Percentiles rank a stretch among this genome's conserved stretches.
Evolutionary conservation across 202 grass and related monocot genomes (phyloP).

Genomic region (Sporobolus alterniflorus): DNA sequence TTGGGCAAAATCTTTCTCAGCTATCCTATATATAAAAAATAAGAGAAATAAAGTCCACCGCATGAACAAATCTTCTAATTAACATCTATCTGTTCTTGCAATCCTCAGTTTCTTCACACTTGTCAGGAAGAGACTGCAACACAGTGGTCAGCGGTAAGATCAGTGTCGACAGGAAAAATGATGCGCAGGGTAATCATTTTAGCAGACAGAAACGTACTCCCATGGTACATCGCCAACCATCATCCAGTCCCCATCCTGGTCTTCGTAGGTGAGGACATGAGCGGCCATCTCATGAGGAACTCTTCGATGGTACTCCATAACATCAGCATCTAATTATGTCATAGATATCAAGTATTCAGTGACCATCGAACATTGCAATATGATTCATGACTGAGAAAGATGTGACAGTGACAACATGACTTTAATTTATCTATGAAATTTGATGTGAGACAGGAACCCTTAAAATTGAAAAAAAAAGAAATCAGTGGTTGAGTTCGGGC

Average conservation of each 20-base stretch:
- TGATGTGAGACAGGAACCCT: slow-evolving; percentile 9
- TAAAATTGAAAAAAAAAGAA: neutral
- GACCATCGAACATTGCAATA: slow-evolving; percentile 1
- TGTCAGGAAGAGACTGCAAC: slow-evolving; percentile 59
- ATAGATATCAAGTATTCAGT: slow-evolving; percentile 26
- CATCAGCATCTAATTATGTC: slow-evolving; percentile 45
- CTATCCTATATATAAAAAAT: slow-evolving; percentile 24
- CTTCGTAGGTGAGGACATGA: slow-evolving; percentile 73
- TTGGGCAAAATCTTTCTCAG: slow-evolving; percentile 33
- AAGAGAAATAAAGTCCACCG: neutral
- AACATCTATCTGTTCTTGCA: slow-evolving; percentile 54
- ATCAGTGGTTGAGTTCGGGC: neutral
- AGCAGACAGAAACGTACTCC: slow-evolving; percentile 53
- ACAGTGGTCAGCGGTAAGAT: neutral
- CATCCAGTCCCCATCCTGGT: slow-evolving; percentile 86
- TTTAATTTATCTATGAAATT: slow-evolving; percentile 33
- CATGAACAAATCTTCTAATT: slow-evolving; percentile 15
- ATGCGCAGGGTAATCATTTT: neutral
- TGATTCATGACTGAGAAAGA: slow-evolving; percentile 22
- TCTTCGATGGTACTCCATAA: slow-evolving; percentile 31
- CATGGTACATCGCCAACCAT: slow-evolving; percentile 84
- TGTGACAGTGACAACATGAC: slow-evolving; percentile 4
- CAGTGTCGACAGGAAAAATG: neutral
- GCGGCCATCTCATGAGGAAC: slow-evolving; percentile 43
- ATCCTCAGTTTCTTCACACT: slow-evolving; percentile 78